Evolutionary conservation across 495 filamentous ascomycete species (phyloP), one percentile per base, ranked within the genome.

Genomic region (Aspergillus avenaceus): DNA sequence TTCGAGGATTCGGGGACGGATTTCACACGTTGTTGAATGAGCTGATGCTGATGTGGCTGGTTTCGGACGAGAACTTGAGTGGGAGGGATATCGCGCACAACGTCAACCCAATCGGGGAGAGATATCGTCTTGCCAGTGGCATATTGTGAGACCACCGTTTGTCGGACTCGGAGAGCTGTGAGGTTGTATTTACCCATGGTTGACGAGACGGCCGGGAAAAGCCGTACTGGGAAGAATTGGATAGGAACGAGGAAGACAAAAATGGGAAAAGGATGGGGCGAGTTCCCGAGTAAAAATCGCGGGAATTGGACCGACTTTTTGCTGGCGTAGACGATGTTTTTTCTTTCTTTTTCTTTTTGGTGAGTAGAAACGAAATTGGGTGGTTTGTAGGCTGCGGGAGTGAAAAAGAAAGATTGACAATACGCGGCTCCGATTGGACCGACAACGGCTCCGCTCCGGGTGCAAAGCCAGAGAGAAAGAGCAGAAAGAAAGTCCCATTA

Each of bases 91-190:
- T 81, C 71, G 45, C 77, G 73, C 37, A 97, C 65, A 8, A 85
- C 84, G 28, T 82, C 67, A 62, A 86, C 84, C 95, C 93, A 97
- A 55, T 81, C 69, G 6, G 92, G 91, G 36, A 82, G 66, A 23
- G 57, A 55, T 6, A 49, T 56, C 41, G 75, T 70, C 53, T 79
- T 73, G 49, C 67, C 67, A 37, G 72, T 70, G 32, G 80, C 74
- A 41, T 84, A 68, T 57, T 81, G 74, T 45, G 73, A 75, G 25
- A 81, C 63, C 25, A 84, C 83, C 12, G 79, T 81, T 61, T 84
- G 78, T 70, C 84, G 80, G 46, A 95, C 88, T 50, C 84, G 81
- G 45, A 87, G 73, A 50, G 90, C 77, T 56, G 82, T 81, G 67
- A 93, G 77, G 63, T 89, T 79, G 69, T 83, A 80, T 61, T 84